These are phyloP conservation scores for Erysimum cheiri DNA, from an alignment of 441 rosid genomes.

Conservation along the genomic window DNA sequence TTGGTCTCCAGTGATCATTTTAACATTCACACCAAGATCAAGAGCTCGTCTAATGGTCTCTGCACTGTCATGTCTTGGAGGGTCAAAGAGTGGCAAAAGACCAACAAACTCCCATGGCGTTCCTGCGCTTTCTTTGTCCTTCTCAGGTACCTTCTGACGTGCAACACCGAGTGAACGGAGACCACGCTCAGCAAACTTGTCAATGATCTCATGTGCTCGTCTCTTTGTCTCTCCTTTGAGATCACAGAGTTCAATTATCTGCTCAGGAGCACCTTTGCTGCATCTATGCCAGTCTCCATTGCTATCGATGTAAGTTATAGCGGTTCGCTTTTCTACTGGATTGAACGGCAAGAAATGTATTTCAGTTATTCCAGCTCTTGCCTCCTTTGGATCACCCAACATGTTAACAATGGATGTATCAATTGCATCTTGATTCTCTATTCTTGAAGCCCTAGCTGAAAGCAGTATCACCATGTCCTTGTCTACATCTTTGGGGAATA, in stretches of 20 bases:
- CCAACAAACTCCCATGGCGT: constrained; percentile 92
- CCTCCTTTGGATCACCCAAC: constrained; percentile 95
- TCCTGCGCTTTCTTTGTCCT: constrained; percentile 75
- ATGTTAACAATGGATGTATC: constrained; percentile 92
- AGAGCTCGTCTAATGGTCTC: constrained; percentile 92
- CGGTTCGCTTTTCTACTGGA: constrained; percentile 93
- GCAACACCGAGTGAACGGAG: constrained; percentile 82
- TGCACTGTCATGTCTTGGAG: constrained; percentile 96
- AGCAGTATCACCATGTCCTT: constrained; percentile 75
- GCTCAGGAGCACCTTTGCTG: constrained; percentile 97
- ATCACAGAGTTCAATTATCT: constrained; percentile 55
- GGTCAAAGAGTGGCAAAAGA: constrained; percentile 90
- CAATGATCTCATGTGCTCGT: constrained; percentile 69
- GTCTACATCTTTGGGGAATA: constrained; percentile 79
- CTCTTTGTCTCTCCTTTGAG: constrained; percentile 60
- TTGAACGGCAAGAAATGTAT: constrained; percentile 87
- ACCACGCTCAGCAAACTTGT: constrained; percentile 77
- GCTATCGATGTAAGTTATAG: constrained; percentile 78
- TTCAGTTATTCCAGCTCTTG: constrained; percentile 88
- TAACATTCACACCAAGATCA: constrained; percentile 92
- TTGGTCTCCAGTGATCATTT: constrained; percentile 98
- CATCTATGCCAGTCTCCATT: constrained; percentile 83
- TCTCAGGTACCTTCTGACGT: constrained; percentile 70
- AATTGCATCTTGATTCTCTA: constrained; percentile 94
- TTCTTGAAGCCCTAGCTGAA: constrained; percentile 95